A percentile compares a stretch with the other conserved stretches of the same genome.
phyloP scores from a whole-genome alignment of 805 yeast genomes.

The Starmera caribaea region DNA sequence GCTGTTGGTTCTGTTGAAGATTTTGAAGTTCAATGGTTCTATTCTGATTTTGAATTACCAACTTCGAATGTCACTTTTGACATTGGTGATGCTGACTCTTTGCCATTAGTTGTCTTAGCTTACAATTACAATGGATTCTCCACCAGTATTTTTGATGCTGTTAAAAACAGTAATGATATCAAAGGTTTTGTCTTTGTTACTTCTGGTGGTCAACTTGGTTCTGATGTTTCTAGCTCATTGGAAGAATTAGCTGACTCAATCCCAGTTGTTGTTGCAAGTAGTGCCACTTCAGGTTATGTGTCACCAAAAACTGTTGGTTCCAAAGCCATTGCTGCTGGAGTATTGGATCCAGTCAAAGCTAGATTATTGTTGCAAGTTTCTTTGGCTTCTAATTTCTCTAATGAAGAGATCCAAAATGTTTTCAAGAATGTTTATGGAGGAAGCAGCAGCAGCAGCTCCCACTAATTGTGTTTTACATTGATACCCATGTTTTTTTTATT shows the following conservation, averaged over 20 bases:
- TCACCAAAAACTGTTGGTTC: slow-evolving; percentile 27
- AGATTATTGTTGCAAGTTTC: slow-evolving; percentile 40
- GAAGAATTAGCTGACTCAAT: slow-evolving; percentile 23
- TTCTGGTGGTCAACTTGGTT: slow-evolving; percentile 38
- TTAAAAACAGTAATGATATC: slow-evolving; percentile 20
- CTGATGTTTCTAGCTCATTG: slow-evolving; percentile 23
- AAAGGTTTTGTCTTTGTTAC: slow-evolving; percentile 39
- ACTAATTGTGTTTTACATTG: too few relatives aligned
- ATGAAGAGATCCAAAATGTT: slow-evolving; percentile 30
- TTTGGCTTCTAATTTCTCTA: slow-evolving; percentile 29
- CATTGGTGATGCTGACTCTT: slow-evolving; percentile 4
- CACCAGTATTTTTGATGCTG: slow-evolving; percentile 24
- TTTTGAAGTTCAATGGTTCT: slow-evolving; percentile 32
- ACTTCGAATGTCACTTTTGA: slow-evolving; percentile 3
- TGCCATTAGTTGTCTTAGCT: slow-evolving; percentile 31
- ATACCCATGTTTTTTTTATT: slow-evolving; percentile 5
- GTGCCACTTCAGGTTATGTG: slow-evolving; percentile 42
- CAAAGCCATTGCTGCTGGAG: slow-evolving; percentile 35
- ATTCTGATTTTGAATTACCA: slow-evolving; percentile 3
- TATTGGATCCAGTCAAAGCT: slow-evolving; percentile 41
- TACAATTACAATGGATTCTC: slow-evolving; percentile 37
- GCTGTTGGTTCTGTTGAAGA: slow-evolving; percentile 39
- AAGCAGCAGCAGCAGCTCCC: too few relatives aligned
- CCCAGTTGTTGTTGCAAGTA: slow-evolving; percentile 38
- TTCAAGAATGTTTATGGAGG: slow-evolving; percentile 50